Evolutionary conservation across 2,329 filamentous ascomycete species (phyloP).

Genomic region (Botryotinia narcissicola): DNA sequence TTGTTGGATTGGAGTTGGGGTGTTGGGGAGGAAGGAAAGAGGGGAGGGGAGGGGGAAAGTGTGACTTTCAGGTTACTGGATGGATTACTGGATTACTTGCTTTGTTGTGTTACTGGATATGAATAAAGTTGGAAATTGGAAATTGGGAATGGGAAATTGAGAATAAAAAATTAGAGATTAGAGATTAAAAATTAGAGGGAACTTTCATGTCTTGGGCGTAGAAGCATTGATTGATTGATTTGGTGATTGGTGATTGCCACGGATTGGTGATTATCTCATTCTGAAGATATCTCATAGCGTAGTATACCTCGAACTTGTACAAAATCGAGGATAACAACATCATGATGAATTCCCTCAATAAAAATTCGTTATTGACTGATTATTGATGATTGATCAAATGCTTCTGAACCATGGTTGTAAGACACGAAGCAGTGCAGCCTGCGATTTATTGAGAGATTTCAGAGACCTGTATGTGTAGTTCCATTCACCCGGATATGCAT

Average conservation of each 20-base stretch:
- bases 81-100: too few species aligned
- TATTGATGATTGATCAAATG: background rate
- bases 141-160: background rate
- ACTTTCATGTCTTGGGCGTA: accelerated
- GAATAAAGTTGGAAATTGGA: background rate
- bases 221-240: background rate
- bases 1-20: background rate
- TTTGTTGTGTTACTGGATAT: background rate
- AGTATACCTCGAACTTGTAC: background rate
- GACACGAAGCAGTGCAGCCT: background rate
- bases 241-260: too few species aligned
- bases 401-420: background rate
- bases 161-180: background rate
- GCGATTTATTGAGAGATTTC: background rate
- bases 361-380: background rate
- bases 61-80: background rate
- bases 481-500: background rate
- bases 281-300: too few species aligned
- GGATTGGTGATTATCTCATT: too few species aligned
- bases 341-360: background rate
- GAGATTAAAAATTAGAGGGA: background rate
- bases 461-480: background rate
- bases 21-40: too few species aligned
- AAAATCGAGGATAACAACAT: background rate
- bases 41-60: too few species aligned